A percentile compares a stretch with the other conserved stretches of the same genome.
These are phyloP conservation scores for Chlorella sp. DNA, from an alignment of 139 green algal genomes.

Conservation along the genomic window DNA sequence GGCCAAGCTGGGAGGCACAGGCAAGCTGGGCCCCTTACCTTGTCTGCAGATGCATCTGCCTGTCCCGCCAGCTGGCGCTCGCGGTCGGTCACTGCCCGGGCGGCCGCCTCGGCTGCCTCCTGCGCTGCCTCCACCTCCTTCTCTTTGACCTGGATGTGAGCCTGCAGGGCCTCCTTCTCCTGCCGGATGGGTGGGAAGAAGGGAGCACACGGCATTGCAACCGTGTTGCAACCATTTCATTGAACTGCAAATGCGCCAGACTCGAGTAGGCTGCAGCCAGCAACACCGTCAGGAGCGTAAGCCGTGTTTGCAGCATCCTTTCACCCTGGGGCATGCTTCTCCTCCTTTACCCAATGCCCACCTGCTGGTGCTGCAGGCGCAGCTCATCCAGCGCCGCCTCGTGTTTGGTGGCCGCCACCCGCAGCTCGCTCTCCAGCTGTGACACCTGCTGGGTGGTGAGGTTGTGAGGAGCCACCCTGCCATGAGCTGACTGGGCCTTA, in stretches of 20 bases:
- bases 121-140: neutral
- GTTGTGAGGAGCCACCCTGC: too few species aligned
- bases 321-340: too few species aligned
- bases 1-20: neutral
- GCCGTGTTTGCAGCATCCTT: too few species aligned
- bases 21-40: conserved; percentile 2
- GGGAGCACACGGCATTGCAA: too few species aligned
- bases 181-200: too few species aligned
- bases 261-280: too few species aligned
- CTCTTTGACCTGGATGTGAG: neutral
- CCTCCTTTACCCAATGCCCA: too few species aligned
- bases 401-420: conserved; percentile 18
- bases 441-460: too few species aligned
- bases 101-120: neutral
- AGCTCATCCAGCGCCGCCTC: conserved; percentile 25
- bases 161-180: conserved; percentile 34
- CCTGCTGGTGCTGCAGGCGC: conserved; percentile 11
- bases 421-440: conserved; percentile 23
- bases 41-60: neutral
- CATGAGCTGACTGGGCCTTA: too few species aligned
- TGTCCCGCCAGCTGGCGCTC: neutral
- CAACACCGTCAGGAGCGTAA: too few species aligned
- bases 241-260: too few species aligned
- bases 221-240: too few species aligned
- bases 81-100: neutral